Conservation (phyloP, 1,284 basidiomycete genomes). For the Ustilago esculenta region DNA sequence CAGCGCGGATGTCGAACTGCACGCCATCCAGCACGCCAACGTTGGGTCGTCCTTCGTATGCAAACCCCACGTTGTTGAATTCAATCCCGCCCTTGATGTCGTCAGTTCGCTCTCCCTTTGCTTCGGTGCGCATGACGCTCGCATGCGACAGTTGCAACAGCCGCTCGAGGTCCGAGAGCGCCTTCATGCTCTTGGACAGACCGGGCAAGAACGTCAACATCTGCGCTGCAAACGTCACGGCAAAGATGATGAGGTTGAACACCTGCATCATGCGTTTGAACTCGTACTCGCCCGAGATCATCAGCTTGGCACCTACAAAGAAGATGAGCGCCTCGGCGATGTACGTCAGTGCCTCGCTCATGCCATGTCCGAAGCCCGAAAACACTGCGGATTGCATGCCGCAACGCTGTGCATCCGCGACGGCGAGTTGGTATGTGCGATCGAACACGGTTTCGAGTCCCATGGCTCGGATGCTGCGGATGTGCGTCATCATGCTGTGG, state of each 20-base stretch:
- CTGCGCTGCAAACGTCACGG: slow-evolving; percentile 88
- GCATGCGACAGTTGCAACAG: slow-evolving; percentile 70
- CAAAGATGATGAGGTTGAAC: slow-evolving; percentile 90
- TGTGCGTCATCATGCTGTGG: slow-evolving; percentile 85
- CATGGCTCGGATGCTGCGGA: slow-evolving; percentile 88
- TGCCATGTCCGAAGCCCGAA: slow-evolving; percentile 82
- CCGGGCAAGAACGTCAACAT: slow-evolving; percentile 77
- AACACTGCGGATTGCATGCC: slow-evolving; percentile 82
- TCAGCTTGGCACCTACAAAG: slow-evolving; percentile 85
- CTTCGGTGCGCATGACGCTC: neutral
- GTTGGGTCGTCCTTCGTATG: slow-evolving; percentile 35
- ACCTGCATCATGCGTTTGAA: slow-evolving; percentile 89
- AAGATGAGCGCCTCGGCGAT: slow-evolving; percentile 80
- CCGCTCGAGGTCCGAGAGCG: slow-evolving; percentile 79
- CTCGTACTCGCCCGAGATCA: slow-evolving; percentile 81
- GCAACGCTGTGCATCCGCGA: slow-evolving; percentile 74
- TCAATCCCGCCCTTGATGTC: slow-evolving; percentile 33
- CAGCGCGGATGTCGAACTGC: slow-evolving; percentile 33
- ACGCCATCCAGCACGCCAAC: slow-evolving; percentile 40
- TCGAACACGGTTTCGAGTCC: slow-evolving; percentile 82
- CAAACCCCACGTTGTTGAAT: slow-evolving; percentile 56
- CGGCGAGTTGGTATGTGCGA: slow-evolving; percentile 75
- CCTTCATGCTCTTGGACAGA: slow-evolving; percentile 67
- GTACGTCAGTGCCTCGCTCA: slow-evolving; percentile 84
- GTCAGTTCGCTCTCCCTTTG: slow-evolving; percentile 5